Evolutionary conservation across 352 stramenopile genomes (phyloP), one percentile per base, ranked within the genome.

Genomic region (Aphanomyces stellatus): DNA sequence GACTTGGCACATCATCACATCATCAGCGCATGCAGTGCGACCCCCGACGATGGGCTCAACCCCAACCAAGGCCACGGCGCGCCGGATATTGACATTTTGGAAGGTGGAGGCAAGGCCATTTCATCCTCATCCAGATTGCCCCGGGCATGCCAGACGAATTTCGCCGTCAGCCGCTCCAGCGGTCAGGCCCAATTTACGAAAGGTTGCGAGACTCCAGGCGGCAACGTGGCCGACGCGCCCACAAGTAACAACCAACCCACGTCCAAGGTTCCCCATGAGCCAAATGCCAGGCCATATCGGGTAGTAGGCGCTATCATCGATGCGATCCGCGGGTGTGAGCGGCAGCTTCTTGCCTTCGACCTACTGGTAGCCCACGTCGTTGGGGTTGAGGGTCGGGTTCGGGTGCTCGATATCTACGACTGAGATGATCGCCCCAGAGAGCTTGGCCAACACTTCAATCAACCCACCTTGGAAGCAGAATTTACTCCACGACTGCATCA

Each of bases 401-500:
- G 13, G 13, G 37, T 46, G 37, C n/a, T n/a, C 37, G 49, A 87
- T 89, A 19, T 46, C 37, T 1, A 1, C 74, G 1, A 62, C 67
- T 1, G 69, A 30, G 76, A n/a, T 76, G 1, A 80, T 73, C 15
- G 88, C 81, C 8, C 91, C 93, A 0, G 93, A 91, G 37, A 86
- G 69, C 51, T 76, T 85, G 46, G 79, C 80, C 70, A 59, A 69
- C n/a, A 85, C 77, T 78, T 96, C 88, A 6, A 97, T 63, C 69
- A 98, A 97, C 1, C 93, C 93, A 25, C 93, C 93, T 40, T 95
- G 95, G 70, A 96, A 96, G 73, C 90, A 97, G 70, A 97, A 96
- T 74, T 97, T 97, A 75, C 96, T 89, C 90, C 90, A 97, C 22
- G 68, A 77, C 63, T 93, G 88, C 2, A 97, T 37, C 83, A 96